These are phyloP conservation scores for Xylariaceae sp. DNA, from an alignment of 2,329 filamentous ascomycete species.

Conservation along the genomic window DNA sequence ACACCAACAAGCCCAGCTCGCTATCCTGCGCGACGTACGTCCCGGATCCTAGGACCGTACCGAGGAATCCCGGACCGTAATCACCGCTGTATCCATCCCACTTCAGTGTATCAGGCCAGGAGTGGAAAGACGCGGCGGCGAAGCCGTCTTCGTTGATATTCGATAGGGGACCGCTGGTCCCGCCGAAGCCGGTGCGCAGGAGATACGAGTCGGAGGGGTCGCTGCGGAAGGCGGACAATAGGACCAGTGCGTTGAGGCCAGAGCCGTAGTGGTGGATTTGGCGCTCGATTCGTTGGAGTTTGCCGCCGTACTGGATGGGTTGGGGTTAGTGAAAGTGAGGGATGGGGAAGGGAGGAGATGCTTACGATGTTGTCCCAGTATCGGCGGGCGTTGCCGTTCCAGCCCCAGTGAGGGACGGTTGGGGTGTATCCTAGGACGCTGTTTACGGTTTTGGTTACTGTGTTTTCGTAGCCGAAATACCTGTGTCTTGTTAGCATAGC, in stretches of 20 bases:
- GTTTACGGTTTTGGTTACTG: conserved; percentile 45
- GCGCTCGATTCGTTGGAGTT: conserved; percentile 40
- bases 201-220: conserved; percentile 44
- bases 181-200: conserved; percentile 50
- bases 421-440: conserved; percentile 54
- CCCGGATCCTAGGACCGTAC: conserved; percentile 44
- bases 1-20: conserved; percentile 43
- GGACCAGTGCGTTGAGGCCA: conserved; percentile 50
- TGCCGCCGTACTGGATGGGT: conserved; percentile 34
- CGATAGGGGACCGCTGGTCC: conserved; percentile 46
- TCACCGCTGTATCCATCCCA: conserved; percentile 56
- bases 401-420: conserved; percentile 56
- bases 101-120: conserved; percentile 48
- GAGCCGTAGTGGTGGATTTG: conserved; percentile 59
- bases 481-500: conserved; percentile 16
- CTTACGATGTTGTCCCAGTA: conserved; percentile 54
- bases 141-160: conserved; percentile 54
- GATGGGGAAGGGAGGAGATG: neutral
- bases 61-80: conserved; percentile 52
- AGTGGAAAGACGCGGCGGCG: conserved; percentile 51
- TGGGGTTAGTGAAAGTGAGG: neutral
- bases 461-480: conserved; percentile 45
- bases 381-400: conserved; percentile 55
- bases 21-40: conserved; percentile 45
- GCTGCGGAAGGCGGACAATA: conserved; percentile 47